These are phyloP conservation scores for Pythium dissimile DNA, from an alignment of 352 stramenopile genomes.

Conservation along the genomic window DNA sequence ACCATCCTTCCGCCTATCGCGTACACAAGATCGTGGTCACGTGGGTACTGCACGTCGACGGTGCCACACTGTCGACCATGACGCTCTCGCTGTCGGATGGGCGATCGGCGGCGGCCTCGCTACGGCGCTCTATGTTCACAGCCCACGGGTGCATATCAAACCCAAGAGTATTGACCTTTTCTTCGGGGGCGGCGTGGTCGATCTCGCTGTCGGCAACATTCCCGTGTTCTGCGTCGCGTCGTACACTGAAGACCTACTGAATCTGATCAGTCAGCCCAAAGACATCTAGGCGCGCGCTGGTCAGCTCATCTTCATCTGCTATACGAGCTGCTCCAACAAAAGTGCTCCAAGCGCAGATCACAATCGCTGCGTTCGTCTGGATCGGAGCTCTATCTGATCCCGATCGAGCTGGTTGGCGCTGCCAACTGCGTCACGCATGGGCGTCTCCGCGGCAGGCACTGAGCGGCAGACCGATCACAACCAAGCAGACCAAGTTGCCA, in stretches of 20 bases:
- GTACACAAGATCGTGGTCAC: too few species aligned
- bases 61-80: conserved; percentile 52
- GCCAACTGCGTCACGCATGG: conserved; percentile 79
- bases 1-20: too few species aligned
- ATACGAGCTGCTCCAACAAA: conserved; percentile 86
- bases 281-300: conserved; percentile 56
- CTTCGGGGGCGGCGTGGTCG: conserved; percentile 59
- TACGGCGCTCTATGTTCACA: conserved; percentile 73
- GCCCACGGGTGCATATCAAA: conserved; percentile 66
- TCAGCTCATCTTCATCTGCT: conserved; percentile 62
- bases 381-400: conserved; percentile 61
- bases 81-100: conserved; percentile 71
- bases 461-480: conserved; percentile 59
- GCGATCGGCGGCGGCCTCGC: conserved; percentile 48
- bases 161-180: conserved; percentile 73
- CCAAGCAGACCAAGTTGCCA: conserved; percentile 68
- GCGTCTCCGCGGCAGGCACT: conserved; percentile 60
- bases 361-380: conserved; percentile 64
- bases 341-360: conserved; percentile 73
- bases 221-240: conserved; percentile 59
- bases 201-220: conserved; percentile 40
- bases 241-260: conserved; percentile 45
- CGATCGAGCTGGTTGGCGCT: conserved; percentile 67
- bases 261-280: conserved; percentile 41
- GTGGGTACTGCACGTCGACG: too few species aligned